Evolutionary conservation across 148 eudicot species (phyloP), one percentile per base, ranked within the genome.

Genomic region (Chenopodium quinoa): DNA sequence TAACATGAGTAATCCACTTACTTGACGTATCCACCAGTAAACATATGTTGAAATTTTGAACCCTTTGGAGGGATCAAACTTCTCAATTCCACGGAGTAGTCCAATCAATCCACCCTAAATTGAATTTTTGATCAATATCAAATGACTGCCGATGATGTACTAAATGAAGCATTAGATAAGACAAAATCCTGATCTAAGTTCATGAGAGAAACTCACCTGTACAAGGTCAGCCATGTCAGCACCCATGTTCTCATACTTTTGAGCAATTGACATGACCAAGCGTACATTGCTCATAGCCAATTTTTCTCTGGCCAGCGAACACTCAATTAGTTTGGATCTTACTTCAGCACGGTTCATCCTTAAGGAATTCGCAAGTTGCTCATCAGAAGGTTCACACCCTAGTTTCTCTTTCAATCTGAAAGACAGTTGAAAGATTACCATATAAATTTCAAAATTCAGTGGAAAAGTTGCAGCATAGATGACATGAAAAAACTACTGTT

Each of bases 1-100:
- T 76, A 65, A 29, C 40, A 81, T 46, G 32, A 40, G 34, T 23
- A 52, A 9, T 22, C 85, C 86, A 75, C 95, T 85, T 81, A 94
- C 99, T 90, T 93, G 99, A 69, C 98, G 94, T 77, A 96, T 96
- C 99, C 99, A 96, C 99, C 99, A 96, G 86, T 96, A 96, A 32
- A 94, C 98, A 79, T 93, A 96, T 23, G 99, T 96, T 65, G 99
- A 96, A 82, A 96, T 91, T 85, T 89, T 96, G 84, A 89, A 94
- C 68, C 99, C 99, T 87, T 92, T 96, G 25, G 99, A 96, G 63
- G 98, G 88, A 88, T 96, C 99, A 86, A 89, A 96, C 87, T 93
- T 96, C 90, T 96, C 95, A 77, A 96, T 96, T 76, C 99, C 99
- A 25, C 99, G 88, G 52, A 92, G 95, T 76, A 95, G 89, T 82